Evolutionary conservation across 805 yeast species (phyloP).

Genomic region (Candida methanosorbosa): DNA sequence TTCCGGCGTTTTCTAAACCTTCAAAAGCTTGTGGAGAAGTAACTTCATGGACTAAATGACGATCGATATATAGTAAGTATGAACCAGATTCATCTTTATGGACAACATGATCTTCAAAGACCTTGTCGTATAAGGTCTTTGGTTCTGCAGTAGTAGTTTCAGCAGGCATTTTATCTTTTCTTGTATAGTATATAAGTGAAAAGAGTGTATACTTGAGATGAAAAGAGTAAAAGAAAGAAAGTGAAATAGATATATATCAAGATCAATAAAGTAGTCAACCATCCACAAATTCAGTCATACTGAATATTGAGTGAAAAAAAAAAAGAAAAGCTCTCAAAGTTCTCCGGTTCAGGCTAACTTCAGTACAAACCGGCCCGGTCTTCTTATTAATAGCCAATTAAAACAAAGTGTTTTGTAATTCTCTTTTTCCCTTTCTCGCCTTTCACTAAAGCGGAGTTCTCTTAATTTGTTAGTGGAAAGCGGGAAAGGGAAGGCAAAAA

Average conservation of each 20-base stretch:
- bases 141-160: constrained; percentile 32
- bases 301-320: too few relatives aligned
- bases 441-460: too few relatives aligned
- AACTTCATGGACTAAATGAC: constrained; percentile 97
- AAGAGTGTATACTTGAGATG: background rate
- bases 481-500: too few relatives aligned
- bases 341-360: too few relatives aligned
- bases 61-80: constrained; percentile 81
- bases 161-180: constrained; percentile 17
- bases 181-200: background rate
- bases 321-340: too few relatives aligned
- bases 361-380: too few relatives aligned
- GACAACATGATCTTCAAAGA: constrained; percentile 89
- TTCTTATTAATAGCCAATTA: too few relatives aligned
- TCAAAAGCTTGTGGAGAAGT: constrained; percentile 99
- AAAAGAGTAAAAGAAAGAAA: background rate
- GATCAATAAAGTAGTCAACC: too few relatives aligned
- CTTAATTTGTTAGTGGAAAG: too few relatives aligned
- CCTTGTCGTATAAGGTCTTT: constrained; percentile 89
- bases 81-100: constrained; percentile 86
- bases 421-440: too few relatives aligned
- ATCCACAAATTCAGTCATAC: too few relatives aligned
- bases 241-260: background rate
- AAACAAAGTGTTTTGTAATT: too few relatives aligned
- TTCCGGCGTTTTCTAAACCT: constrained; percentile 81